Evolutionary conservation across 2,329 filamentous ascomycete genomes (phyloP).

Genomic region (Beauveria caledonica): DNA sequence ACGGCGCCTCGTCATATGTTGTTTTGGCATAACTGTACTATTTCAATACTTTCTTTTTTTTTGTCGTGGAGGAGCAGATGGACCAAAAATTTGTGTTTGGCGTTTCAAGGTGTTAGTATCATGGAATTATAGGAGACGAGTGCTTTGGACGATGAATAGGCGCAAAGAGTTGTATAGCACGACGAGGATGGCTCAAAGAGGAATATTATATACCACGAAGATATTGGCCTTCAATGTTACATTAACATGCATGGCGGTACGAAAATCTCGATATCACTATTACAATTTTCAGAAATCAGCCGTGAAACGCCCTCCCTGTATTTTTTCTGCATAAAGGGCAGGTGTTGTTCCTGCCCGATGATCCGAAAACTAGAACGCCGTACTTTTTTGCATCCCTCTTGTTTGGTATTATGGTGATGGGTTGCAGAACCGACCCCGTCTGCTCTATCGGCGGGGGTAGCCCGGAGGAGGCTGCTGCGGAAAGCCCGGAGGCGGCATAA

Average conservation of each 20-base stretch:
- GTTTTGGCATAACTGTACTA: conserved; percentile 18
- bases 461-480: conserved; percentile 34
- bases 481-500: conserved; percentile 35
- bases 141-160: background rate
- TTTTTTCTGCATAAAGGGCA: background rate
- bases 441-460: conserved; percentile 26
- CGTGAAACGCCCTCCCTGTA: background rate
- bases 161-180: conserved; percentile 20
- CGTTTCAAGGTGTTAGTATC: conserved; percentile 7
- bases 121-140: background rate
- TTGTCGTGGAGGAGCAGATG: background rate
- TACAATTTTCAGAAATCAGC: background rate
- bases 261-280: background rate
- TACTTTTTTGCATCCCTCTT: background rate
- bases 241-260: background rate
- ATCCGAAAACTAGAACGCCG: background rate
- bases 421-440: too few species aligned
- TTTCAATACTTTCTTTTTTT: conserved; percentile 11
- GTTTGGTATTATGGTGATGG: background rate
- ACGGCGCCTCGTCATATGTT: background rate
- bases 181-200: conserved; percentile 13
- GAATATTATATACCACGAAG: conserved; percentile 17
- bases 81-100: background rate
- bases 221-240: background rate
- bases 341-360: background rate